Evolutionary conservation across 805 yeast species (phyloP).

Genomic region (Wickerhamomyces alni): DNA sequence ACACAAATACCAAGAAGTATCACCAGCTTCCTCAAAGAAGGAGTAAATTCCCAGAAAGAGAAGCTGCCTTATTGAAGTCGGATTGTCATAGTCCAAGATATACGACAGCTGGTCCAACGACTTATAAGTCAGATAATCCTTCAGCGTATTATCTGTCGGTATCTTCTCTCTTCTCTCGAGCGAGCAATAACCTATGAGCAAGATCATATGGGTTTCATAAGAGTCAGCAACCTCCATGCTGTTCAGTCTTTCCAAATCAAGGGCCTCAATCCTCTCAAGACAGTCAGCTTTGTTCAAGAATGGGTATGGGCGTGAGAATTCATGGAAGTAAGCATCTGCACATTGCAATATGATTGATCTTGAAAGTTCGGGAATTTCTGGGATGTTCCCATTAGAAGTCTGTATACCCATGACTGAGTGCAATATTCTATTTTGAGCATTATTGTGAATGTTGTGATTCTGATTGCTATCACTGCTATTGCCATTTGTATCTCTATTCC

Average conservation of each 20-base stretch:
- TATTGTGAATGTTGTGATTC: not conserved
- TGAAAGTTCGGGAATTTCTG: constrained; percentile 1
- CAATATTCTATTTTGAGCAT: not conserved
- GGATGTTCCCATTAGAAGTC: not conserved
- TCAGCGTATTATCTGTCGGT: constrained; percentile 29
- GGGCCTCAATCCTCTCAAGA: constrained; percentile 34
- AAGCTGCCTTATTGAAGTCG: constrained; percentile 35
- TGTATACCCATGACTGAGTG: not conserved
- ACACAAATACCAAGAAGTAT: constrained; percentile 46
- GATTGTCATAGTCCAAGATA: constrained; percentile 33
- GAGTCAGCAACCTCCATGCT: constrained; percentile 24
- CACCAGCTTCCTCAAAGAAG: constrained; percentile 43
- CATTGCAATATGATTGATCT: constrained; percentile 1
- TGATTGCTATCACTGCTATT: too few species aligned
- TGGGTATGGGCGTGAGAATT: constrained; percentile 4
- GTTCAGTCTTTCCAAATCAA: constrained; percentile 17
- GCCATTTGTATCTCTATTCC: too few species aligned
- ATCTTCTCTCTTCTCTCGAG: constrained; percentile 35
- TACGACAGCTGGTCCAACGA: constrained; percentile 35
- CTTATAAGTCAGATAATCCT: constrained; percentile 33
- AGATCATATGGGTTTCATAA: constrained; percentile 45
- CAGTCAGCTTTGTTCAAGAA: constrained; percentile 8
- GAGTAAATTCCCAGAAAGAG: constrained; percentile 43
- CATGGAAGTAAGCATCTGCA: constrained; percentile 7
- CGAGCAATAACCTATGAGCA: constrained; percentile 51